Evolutionary conservation across 352 stramenopile species (phyloP).

Genomic region (Globisporangium abappressorium): DNA sequence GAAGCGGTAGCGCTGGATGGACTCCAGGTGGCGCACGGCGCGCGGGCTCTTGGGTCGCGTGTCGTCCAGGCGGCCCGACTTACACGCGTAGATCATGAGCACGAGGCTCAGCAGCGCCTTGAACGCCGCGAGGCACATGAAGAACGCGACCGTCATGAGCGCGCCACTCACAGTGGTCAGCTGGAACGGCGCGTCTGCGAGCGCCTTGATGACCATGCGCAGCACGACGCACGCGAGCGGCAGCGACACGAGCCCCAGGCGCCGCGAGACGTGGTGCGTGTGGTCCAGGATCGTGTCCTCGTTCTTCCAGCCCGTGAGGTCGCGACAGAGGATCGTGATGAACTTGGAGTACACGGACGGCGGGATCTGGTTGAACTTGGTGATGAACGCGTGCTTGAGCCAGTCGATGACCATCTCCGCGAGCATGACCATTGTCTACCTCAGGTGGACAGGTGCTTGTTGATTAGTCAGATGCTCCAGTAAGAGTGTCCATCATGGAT

Average conservation of each 20-base stretch:
- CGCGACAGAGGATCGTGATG: slow-evolving; percentile 91
- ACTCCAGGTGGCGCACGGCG: slow-evolving; percentile 51
- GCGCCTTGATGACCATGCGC: slow-evolving; percentile 69
- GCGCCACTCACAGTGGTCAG: slow-evolving; percentile 37
- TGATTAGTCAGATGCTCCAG: neutral
- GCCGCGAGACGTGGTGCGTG: slow-evolving; percentile 92
- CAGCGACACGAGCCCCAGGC: slow-evolving; percentile 92
- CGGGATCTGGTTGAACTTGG: slow-evolving; percentile 98
- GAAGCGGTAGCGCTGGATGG: slow-evolving; percentile 53
- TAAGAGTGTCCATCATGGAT: neutral
- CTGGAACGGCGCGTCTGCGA: slow-evolving; percentile 41
- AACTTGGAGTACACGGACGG: slow-evolving; percentile 95
- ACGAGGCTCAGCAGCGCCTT: slow-evolving; percentile 74
- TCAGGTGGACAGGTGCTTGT: slow-evolving; percentile 1
- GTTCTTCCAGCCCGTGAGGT: slow-evolving; percentile 93
- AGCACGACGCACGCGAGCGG: slow-evolving; percentile 93
- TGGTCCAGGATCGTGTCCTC: slow-evolving; percentile 92
- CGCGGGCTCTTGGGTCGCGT: slow-evolving; percentile 66
- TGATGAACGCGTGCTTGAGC: slow-evolving; percentile 99
- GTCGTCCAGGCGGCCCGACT: slow-evolving; percentile 60
- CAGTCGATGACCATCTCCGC: slow-evolving; percentile 97
- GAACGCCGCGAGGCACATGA: slow-evolving; percentile 73
- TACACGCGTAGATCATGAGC: slow-evolving; percentile 77
- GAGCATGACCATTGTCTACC: slow-evolving; percentile 84
- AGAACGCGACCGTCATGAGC: slow-evolving; percentile 55